phyloP scores from a whole-genome alignment of 1,284 basidiomycete genomes.

The Gymnopus androsaceus region DNA sequence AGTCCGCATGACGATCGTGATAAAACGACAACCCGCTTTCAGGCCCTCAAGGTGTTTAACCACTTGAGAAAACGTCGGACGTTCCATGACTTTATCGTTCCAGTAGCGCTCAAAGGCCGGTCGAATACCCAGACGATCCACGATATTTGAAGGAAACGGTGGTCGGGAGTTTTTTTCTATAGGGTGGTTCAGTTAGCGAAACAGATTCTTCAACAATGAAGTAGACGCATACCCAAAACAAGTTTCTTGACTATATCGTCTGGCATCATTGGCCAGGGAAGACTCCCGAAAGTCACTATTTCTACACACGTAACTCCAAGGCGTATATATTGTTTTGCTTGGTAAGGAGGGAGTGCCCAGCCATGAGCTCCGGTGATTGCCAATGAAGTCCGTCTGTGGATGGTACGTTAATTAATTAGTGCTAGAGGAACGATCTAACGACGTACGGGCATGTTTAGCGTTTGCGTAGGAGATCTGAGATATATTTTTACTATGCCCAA shows the following conservation, averaged over 20 bases:
- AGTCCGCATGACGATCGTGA: no score
- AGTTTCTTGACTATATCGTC: slow-evolving; percentile 10
- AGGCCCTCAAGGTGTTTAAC: neutral
- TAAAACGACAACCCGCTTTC: neutral
- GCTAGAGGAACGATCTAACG: neutral
- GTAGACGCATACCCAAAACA: slow-evolving; percentile 11
- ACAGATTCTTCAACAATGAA: neutral
- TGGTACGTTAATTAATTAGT: neutral
- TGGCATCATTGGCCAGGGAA: slow-evolving; percentile 16
- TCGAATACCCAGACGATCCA: slow-evolving; percentile 9
- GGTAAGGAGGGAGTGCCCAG: slow-evolving; percentile 7
- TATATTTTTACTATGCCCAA: slow-evolving; percentile 13
- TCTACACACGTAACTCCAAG: slow-evolving; percentile 14
- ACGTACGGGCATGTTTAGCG: slow-evolving; percentile 15
- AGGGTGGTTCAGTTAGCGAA: neutral
- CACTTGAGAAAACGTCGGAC: slow-evolving; percentile 10
- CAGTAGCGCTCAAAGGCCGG: slow-evolving; percentile 9
- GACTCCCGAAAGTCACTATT: slow-evolving; percentile 15
- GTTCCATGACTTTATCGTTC: neutral
- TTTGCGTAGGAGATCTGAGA: slow-evolving; percentile 10
- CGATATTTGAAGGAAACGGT: slow-evolving; percentile 1
- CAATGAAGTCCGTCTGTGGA: slow-evolving; percentile 18
- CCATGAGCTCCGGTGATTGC: slow-evolving; percentile 19
- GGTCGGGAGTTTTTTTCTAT: slow-evolving; percentile 11
- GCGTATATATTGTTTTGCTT: slow-evolving; percentile 16